These are phyloP conservation scores for Metahyphopichia silvanorum DNA, from an alignment of 805 yeast genomes.

Conservation along the genomic window DNA sequence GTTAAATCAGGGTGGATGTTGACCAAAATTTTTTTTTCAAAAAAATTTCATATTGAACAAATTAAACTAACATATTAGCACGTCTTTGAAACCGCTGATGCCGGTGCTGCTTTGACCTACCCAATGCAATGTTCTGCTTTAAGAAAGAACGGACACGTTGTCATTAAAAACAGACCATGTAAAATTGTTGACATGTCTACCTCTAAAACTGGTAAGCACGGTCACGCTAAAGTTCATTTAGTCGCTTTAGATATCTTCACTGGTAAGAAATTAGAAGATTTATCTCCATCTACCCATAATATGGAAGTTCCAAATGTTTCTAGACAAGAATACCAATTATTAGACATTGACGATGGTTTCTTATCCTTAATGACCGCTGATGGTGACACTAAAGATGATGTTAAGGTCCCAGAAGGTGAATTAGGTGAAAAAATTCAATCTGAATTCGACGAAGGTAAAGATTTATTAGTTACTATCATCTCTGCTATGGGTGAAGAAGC, in stretches of 20 bases:
- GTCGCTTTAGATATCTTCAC: constrained; percentile 99
- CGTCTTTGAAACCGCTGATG: constrained; percentile 96
- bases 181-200: constrained; percentile 99
- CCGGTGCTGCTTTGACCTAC: constrained; percentile 97
- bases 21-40: too few relatives aligned
- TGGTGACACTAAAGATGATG: constrained; percentile 99
- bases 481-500: constrained; percentile 99
- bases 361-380: constrained; percentile 93
- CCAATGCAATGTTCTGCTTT: constrained; percentile 99
- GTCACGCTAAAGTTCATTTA: constrained; percentile 99
- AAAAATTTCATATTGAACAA: too few relatives aligned
- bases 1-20: too few relatives aligned
- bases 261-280: constrained; percentile 98
- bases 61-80: constrained; percentile 58
- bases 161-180: constrained; percentile 98
- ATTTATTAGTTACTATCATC: constrained; percentile 92
- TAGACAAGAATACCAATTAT: constrained; percentile 95
- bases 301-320: constrained; percentile 98
- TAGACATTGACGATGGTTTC: constrained; percentile 98
- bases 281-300: constrained; percentile 99
- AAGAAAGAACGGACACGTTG: constrained; percentile 99
- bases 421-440: constrained; percentile 89
- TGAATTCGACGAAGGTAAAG: constrained; percentile 98
- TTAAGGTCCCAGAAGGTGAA: constrained; percentile 97
- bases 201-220: constrained; percentile 99